Evolutionary conservation across 202 grass and related monocot genomes (phyloP).

Genomic region (Carex arenaria): DNA sequence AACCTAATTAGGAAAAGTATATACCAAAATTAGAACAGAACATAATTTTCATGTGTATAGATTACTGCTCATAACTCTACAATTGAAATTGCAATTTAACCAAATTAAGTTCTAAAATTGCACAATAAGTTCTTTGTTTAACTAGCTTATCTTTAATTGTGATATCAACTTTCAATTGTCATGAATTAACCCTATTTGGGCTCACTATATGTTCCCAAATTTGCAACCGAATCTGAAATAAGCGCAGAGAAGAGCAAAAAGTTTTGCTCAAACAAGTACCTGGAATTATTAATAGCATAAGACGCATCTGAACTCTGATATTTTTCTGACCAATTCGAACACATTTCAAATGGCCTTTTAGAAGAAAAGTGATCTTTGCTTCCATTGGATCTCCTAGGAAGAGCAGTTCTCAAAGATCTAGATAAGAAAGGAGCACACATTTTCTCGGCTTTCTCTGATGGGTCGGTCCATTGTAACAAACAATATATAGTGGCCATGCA

Average conservation of each 20-base stretch:
- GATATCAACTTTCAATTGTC: background rate
- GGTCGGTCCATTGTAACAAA: constrained; percentile 39
- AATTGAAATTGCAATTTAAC: background rate
- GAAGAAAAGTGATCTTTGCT: constrained; percentile 33
- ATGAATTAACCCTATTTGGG: background rate
- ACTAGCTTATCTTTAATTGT: background rate
- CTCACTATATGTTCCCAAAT: background rate
- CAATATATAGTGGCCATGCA: constrained; percentile 83
- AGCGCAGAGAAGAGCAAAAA: background rate
- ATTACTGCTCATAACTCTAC: background rate
- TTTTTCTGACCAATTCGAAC: constrained; percentile 56
- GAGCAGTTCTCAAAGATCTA: constrained; percentile 69
- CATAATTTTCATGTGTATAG: background rate
- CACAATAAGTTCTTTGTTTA: background rate
- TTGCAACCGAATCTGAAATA: background rate
- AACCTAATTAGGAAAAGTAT: constrained; percentile 42
- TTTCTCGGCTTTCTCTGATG: constrained; percentile 48
- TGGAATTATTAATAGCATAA: constrained; percentile 71
- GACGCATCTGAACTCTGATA: constrained; percentile 54
- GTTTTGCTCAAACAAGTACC: constrained; percentile 28
- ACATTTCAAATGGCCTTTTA: constrained; percentile 53
- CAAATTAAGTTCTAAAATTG: background rate
- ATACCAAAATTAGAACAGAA: background rate
- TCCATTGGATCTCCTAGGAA: constrained; percentile 38
- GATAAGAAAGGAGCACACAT: constrained; percentile 61